Conservation (phyloP, 2,329 filamentous ascomycete genomes). For the Alternaria consortialis region DNA sequence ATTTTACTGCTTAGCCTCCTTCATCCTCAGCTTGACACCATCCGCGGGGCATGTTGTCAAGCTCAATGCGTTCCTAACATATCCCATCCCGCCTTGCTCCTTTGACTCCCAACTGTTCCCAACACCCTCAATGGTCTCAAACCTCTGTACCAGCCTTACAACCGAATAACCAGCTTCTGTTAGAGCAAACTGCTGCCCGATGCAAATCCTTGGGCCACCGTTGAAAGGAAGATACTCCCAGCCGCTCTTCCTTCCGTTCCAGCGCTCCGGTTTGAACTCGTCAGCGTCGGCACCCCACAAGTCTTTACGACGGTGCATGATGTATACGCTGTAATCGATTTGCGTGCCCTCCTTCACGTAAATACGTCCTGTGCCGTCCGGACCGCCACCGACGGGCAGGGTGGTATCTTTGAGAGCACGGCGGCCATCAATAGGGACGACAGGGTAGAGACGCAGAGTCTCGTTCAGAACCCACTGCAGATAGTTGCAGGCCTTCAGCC, state of each 20-base stretch:
- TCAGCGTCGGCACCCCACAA: conserved; percentile 50
- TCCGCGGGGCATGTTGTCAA: conserved; percentile 43
- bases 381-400: conserved; percentile 48
- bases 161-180: conserved; percentile 42
- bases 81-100: conserved; percentile 37
- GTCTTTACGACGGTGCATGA: conserved; percentile 48
- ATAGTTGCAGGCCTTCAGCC: conserved; percentile 44
- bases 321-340: conserved; percentile 42
- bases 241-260: conserved; percentile 42
- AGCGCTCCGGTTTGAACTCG: conserved; percentile 49
- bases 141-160: conserved; percentile 40
- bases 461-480: conserved; percentile 48
- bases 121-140: conserved; percentile 37
- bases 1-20: conserved; percentile 34
- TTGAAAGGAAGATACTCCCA: conserved; percentile 50
- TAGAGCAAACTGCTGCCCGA: conserved; percentile 46
- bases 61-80: conserved; percentile 30
- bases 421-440: conserved; percentile 45
- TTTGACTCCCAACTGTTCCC: conserved; percentile 39
- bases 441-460: conserved; percentile 46
- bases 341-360: conserved; percentile 42
- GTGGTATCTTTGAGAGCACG: conserved; percentile 44
- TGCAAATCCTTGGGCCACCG: conserved; percentile 44
- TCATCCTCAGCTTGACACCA: conserved; percentile 45
- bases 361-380: conserved; percentile 45